phyloP scores from a whole-genome alignment of 148 eudicot genomes.

The Camellia sinensis region DNA sequence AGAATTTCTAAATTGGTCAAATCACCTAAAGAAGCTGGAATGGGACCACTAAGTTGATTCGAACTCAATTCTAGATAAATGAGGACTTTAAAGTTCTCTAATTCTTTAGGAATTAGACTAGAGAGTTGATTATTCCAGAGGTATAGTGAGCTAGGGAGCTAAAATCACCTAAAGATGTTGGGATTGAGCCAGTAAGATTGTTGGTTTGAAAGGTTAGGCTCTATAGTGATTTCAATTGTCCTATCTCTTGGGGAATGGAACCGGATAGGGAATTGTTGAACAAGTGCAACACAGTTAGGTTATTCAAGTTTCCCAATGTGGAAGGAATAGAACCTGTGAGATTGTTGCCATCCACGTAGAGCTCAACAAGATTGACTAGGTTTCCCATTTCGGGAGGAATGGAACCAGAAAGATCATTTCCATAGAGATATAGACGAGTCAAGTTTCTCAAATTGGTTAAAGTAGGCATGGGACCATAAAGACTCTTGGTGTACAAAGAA shows the following conservation, averaged over 20 bases:
- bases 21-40: slow-evolving; percentile 20
- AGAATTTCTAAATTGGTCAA: slow-evolving; percentile 17
- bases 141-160: slow-evolving; percentile 13
- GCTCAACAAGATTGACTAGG: neutral
- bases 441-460: neutral
- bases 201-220: slow-evolving; percentile 30
- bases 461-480: neutral
- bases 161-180: slow-evolving; percentile 18
- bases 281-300: slow-evolving; percentile 25
- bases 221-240: slow-evolving; percentile 22
- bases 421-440: neutral
- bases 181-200: slow-evolving; percentile 40
- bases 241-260: slow-evolving; percentile 31
- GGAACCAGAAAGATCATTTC: neutral
- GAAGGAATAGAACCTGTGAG: slow-evolving; percentile 36
- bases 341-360: slow-evolving; percentile 14
- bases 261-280: slow-evolving; percentile 35
- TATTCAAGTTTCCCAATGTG: slow-evolving; percentile 27
- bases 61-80: slow-evolving; percentile 20
- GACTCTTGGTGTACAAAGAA: neutral
- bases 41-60: slow-evolving; percentile 24
- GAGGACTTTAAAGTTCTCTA: slow-evolving; percentile 25
- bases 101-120: slow-evolving; percentile 26
- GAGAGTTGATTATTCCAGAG: slow-evolving; percentile 29
- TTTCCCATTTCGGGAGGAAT: slow-evolving; percentile 1